Evolutionary conservation across 306 rosid species (phyloP).

Genomic region (Begonia peltatifolia): DNA sequence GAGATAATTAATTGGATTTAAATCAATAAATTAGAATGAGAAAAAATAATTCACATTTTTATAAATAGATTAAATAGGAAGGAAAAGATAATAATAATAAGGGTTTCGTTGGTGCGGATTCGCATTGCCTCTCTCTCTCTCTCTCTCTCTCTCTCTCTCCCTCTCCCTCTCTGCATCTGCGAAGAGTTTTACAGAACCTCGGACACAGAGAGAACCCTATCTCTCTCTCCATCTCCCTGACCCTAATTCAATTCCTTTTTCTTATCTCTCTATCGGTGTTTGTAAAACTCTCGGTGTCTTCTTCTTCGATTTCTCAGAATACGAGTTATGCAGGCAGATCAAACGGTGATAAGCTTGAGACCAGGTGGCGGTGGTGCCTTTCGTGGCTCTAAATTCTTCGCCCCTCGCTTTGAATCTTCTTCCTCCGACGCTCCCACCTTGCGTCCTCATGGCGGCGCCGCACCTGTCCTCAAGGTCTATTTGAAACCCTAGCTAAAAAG

Average conservation of each 20-base stretch:
- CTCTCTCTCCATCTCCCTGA: not conserved
- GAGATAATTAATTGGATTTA: too few relatives aligned
- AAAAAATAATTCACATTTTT: too few relatives aligned
- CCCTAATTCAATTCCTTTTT: not conserved
- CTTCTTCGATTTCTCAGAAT: not conserved
- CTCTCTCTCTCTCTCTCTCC: conserved; percentile 1
- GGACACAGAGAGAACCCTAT: conserved; percentile 6
- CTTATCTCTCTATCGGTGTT: not conserved
- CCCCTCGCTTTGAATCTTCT: conserved; percentile 18
- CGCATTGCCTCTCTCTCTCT: conserved; percentile 6
- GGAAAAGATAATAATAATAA: not conserved
- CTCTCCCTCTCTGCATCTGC: conserved; percentile 13
- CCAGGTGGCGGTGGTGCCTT: conserved; percentile 30
- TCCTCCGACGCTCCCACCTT: conserved; percentile 17
- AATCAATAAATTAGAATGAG: too few relatives aligned
- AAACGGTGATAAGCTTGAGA: conserved; percentile 27
- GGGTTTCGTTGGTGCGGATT: conserved; percentile 10
- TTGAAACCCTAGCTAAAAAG: not conserved
- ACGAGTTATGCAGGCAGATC: conserved; percentile 26
- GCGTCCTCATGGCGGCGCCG: conserved; percentile 13
- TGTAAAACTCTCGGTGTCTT: not conserved
- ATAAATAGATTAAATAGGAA: not conserved
- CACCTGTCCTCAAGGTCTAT: conserved; percentile 16
- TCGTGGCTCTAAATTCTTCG: conserved; percentile 13
- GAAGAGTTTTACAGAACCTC: conserved; percentile 10